Base-by-base conservation (phyloP, 2,329 filamentous ascomycete genomes). In the Paecilomyces sp. region DNA sequence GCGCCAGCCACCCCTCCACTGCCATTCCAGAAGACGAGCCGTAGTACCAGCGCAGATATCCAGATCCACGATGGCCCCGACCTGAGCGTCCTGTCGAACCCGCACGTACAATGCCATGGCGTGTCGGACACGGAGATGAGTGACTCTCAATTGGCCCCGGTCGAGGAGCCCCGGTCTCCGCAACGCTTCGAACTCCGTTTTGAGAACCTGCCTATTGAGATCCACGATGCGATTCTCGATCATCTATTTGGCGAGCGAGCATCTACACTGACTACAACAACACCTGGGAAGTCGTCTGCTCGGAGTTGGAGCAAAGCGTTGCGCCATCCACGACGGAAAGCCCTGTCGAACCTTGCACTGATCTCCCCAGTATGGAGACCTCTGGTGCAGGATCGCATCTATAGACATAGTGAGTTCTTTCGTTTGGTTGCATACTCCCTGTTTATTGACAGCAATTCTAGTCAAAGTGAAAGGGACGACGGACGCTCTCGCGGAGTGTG, bases 401-500 rank as follows among this genome's bases (percentile, higher is more conserved):
- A 90, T 74, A 82, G 88, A 51, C 88, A 90, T 70, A 84, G 75
- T 78, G 41, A 69, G 75, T 68, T 55, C 18, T 1, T 18, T 54
- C 24, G 18, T 18, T 36, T 13, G 33, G 13, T 18, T 52, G 12
- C 15, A 24, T 18, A 59, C 34, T 63, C 22, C 4, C 50, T 57
- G 24, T n/a, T 57, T 33, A 41, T 51, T n/a, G n/a, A 7, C 55
- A 30, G 36, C 56, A 15, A 22, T 55, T 56, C 6, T 60, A 78
- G 75, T 91, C 75, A 90, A 91, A 73, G 78, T 91, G 65, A 89
- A 90, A 74, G 88, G 87, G 0, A 90, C 87, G 0, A 77, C 83
- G 41, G 80, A 83, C n/a, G 87, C 83, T 15, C 75, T 90, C 50
- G 75, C 82, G 51, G 80, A 85, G 55, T 84, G 87, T 6, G 78